Percentiles rank a stretch among this genome's conserved stretches.
These are phyloP conservation scores for Pleurotus sapidus DNA, from an alignment of 768 basidiomycete species.

Conservation along the genomic window DNA sequence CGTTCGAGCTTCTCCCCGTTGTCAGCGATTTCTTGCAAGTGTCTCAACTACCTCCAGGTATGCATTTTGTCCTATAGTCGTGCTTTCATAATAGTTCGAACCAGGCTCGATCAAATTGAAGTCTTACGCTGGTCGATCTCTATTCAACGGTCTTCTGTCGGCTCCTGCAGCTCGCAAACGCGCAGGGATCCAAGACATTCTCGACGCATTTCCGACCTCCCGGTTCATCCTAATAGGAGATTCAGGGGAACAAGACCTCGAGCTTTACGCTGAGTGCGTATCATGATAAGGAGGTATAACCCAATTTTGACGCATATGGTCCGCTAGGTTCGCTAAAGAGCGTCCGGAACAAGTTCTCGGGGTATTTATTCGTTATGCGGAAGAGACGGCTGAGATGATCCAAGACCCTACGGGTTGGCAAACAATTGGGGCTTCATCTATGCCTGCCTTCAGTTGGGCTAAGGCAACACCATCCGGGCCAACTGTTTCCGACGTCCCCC, in stretches of 20 bases:
- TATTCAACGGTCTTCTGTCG: constrained; percentile 81
- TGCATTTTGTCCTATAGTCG: constrained; percentile 8
- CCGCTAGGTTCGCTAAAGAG: constrained; percentile 56
- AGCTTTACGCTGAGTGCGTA: constrained; percentile 75
- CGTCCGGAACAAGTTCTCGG: constrained; percentile 68
- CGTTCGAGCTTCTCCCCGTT: constrained; percentile 80
- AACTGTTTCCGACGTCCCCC: constrained; percentile 2
- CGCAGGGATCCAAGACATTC: constrained; percentile 71
- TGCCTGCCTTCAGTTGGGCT: neutral
- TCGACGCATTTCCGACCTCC: constrained; percentile 71
- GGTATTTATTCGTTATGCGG: constrained; percentile 83
- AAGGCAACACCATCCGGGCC: constrained; percentile 7
- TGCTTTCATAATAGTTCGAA: neutral
- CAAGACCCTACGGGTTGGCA: constrained; percentile 65
- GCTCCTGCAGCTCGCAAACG: constrained; percentile 84
- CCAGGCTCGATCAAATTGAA: constrained; percentile 76
- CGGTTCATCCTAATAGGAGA: constrained; percentile 88
- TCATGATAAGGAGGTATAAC: neutral
- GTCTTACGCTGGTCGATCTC: constrained; percentile 80
- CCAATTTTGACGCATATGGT: neutral
- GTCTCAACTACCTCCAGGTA: constrained; percentile 66
- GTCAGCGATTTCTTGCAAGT: constrained; percentile 72
- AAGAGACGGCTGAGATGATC: constrained; percentile 35
- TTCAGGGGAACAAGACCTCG: constrained; percentile 92
- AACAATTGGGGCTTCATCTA: constrained; percentile 25